A percentile compares a stretch with the other conserved stretches of the same genome.
Evolutionary conservation across 257 asterid genomes (phyloP).

Genomic region (Solanum rostratum): DNA sequence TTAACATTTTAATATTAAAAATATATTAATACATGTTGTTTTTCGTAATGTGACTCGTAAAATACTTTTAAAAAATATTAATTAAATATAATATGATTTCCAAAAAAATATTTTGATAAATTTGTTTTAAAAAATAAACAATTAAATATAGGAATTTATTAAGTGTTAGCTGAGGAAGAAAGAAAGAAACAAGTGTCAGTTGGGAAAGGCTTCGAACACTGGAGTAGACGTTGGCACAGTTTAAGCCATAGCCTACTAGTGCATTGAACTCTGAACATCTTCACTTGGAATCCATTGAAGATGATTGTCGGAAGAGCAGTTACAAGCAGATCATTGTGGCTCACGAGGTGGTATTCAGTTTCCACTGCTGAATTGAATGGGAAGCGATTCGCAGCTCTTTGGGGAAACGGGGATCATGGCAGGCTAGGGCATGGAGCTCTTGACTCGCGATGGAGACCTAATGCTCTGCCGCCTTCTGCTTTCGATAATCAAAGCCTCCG

Average conservation of each 20-base stretch:
- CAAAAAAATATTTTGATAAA: too few species aligned
- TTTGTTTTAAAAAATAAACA: too few species aligned
- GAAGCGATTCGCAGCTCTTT: slow-evolving; percentile 58
- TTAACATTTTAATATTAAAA: too few species aligned
- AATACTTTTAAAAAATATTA: too few species aligned
- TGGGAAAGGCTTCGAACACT: not conserved
- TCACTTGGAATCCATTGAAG: not conserved
- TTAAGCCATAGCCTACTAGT: not conserved
- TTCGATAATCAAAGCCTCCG: slow-evolving; percentile 54
- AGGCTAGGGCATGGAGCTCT: slow-evolving; percentile 79
- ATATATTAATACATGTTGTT: too few species aligned
- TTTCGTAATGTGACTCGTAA: too few species aligned
- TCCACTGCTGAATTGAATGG: slow-evolving; percentile 21
- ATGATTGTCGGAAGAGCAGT: not conserved
- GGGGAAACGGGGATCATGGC: slow-evolving; percentile 99
- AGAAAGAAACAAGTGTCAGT: not conserved
- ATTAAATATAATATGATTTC: too few species aligned
- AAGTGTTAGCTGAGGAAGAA: too few species aligned
- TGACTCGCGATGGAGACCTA: slow-evolving; percentile 78
- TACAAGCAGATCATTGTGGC: not conserved
- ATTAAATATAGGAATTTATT: too few species aligned
- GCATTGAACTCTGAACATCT: not conserved
- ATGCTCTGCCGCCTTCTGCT: slow-evolving; percentile 37
- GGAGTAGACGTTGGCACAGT: not conserved
- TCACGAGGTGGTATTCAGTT: slow-evolving; percentile 23